A percentile compares a stretch with the other conserved stretches of the same genome.
phyloP scores from a whole-genome alignment of 371 early-diverging fungal genomes.

The Mortierella sp. region DNA sequence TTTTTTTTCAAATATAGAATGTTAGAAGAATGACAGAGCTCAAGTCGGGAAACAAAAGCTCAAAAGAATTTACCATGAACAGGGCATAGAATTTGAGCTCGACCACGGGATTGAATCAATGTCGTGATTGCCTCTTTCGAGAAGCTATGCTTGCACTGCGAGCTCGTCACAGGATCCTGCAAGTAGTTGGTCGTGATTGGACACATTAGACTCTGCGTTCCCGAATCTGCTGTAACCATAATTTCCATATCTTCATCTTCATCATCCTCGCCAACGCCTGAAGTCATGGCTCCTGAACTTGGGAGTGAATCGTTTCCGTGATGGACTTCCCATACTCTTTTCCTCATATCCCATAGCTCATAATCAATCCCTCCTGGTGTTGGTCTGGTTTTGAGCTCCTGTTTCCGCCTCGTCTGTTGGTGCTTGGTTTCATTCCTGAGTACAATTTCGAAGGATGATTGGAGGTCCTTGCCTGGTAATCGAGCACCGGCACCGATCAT shows the following conservation, averaged over 20 bases:
- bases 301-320: slow-evolving; percentile 29
- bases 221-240: slow-evolving; percentile 26
- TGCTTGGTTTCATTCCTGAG: slow-evolving; percentile 26
- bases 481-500: slow-evolving; percentile 13
- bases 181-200: slow-evolving; percentile 48
- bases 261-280: slow-evolving; percentile 28
- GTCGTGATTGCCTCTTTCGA: slow-evolving; percentile 35
- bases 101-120: slow-evolving; percentile 26
- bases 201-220: slow-evolving; percentile 31
- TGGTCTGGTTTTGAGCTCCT: slow-evolving; percentile 7
- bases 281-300: slow-evolving; percentile 1
- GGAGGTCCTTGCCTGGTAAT: slow-evolving; percentile 16
- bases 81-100: slow-evolving; percentile 21
- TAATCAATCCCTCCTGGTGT: slow-evolving; percentile 24
- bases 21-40: neutral
- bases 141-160: slow-evolving; percentile 50
- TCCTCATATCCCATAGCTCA: slow-evolving; percentile 33
- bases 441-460: slow-evolving; percentile 19
- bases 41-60: neutral
- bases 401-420: slow-evolving; percentile 32
- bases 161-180: slow-evolving; percentile 51
- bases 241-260: slow-evolving; percentile 53
- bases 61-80: slow-evolving; percentile 37
- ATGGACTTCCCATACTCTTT: slow-evolving; percentile 52
- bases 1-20: neutral